Evolutionary conservation across 768 basidiomycete species (phyloP).

Genomic region (Pisolithus sp.): DNA sequence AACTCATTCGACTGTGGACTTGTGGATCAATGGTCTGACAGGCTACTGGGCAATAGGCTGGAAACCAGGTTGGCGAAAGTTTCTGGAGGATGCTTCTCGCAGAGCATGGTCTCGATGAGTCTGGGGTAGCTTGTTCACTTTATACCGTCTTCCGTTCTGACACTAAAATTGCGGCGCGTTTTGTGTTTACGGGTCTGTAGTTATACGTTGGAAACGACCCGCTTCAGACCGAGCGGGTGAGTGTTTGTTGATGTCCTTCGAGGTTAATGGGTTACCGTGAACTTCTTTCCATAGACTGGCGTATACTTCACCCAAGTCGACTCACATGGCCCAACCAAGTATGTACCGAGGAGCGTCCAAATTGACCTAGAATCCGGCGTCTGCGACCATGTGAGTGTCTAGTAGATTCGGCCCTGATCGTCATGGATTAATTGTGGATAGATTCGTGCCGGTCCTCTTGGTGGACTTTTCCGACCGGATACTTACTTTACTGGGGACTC

Average conservation of each 20-base stretch:
- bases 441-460: conserved; percentile 65
- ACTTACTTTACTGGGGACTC: conserved; percentile 63
- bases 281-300: conserved; percentile 43
- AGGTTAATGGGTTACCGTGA: background rate
- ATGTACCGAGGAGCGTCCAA: conserved; percentile 86
- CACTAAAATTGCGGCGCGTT: conserved; percentile 8
- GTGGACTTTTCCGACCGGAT: conserved; percentile 79
- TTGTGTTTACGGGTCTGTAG: conserved; percentile 26
- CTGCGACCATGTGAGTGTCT: conserved; percentile 58
- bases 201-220: conserved; percentile 68
- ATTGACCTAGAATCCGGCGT: conserved; percentile 89
- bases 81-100: conserved; percentile 88
- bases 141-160: conserved; percentile 5
- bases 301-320: conserved; percentile 80
- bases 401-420: background rate
- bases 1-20: conserved; percentile 1
- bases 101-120: conserved; percentile 75
- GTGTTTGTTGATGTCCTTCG: conserved; percentile 18
- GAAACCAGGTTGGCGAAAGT: conserved; percentile 74
- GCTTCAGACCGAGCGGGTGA: conserved; percentile 66
- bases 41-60: conserved; percentile 37
- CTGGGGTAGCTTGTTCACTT: conserved; percentile 43
- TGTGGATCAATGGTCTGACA: conserved; percentile 6
- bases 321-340: conserved; percentile 49
- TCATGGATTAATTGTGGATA: conserved; percentile 19